These are phyloP conservation scores for Magnaporthiopsis rhizophila DNA, from an alignment of 2,329 filamentous ascomycete species.

Conservation along the genomic window DNA sequence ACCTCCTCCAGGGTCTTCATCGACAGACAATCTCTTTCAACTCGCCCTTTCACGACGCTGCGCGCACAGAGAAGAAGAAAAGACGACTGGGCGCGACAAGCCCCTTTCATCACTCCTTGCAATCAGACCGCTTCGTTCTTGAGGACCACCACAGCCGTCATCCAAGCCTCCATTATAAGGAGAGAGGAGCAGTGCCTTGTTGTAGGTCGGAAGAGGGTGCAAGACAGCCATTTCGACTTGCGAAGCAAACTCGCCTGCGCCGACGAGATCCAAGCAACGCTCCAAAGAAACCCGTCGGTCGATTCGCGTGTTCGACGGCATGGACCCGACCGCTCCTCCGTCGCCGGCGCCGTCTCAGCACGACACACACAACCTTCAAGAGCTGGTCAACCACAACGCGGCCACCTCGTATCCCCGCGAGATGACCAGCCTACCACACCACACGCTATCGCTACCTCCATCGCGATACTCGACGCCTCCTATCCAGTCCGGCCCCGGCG, in stretches of 20 bases:
- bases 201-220: background rate
- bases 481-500: conserved; percentile 17
- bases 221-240: background rate
- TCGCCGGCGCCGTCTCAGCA: conserved; percentile 36
- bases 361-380: conserved; percentile 33
- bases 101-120: background rate
- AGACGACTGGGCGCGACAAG: background rate
- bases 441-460: conserved; percentile 26
- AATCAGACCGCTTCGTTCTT: background rate
- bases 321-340: conserved; percentile 14
- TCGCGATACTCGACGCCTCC: conserved; percentile 31
- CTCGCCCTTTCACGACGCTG: background rate
- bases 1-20: background rate
- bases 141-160: background rate
- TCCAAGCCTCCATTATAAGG: background rate
- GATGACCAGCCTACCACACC: conserved; percentile 16
- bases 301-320: background rate
- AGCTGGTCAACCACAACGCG: conserved; percentile 36
- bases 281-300: background rate
- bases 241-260: background rate
- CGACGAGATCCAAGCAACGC: background rate
- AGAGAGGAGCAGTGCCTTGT: background rate
- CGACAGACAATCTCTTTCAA: background rate
- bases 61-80: background rate
- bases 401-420: conserved; percentile 20